Conservation (phyloP, 2,329 filamentous ascomycete genomes). For the Pleomassaria siparia region DNA sequence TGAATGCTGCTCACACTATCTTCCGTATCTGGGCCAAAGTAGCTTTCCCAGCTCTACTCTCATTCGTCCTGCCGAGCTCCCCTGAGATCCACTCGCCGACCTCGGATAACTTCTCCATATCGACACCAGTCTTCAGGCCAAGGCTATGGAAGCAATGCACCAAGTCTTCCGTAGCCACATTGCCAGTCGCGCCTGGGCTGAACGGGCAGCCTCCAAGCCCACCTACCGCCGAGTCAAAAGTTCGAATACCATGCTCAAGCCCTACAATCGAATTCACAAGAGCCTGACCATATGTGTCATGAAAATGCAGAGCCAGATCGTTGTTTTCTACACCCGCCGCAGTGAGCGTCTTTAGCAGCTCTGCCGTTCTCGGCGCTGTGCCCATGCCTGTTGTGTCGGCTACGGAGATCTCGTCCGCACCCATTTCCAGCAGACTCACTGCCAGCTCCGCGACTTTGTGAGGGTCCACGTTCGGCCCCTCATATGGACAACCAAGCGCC, state of each 20-base stretch:
- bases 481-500: conserved; percentile 77
- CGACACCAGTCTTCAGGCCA: conserved; percentile 72
- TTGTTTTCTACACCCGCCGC: conserved; percentile 68
- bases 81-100: conserved; percentile 44
- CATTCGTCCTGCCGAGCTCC: conserved; percentile 38
- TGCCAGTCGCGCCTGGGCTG: conserved; percentile 81
- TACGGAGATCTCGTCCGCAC: conserved; percentile 86
- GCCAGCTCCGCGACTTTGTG: conserved; percentile 64
- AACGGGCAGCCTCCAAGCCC: conserved; percentile 85
- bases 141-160: conserved; percentile 74
- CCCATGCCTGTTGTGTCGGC: conserved; percentile 93
- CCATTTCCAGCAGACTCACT: conserved; percentile 73
- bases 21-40: conserved; percentile 35
- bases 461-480: conserved; percentile 63
- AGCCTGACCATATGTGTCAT: conserved; percentile 85
- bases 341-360: conserved; percentile 64
- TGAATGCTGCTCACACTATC: background rate
- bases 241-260: conserved; percentile 74
- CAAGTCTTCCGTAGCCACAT: conserved; percentile 82
- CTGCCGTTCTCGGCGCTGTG: conserved; percentile 69
- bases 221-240: conserved; percentile 77
- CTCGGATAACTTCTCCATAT: conserved; percentile 39
- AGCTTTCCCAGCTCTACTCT: conserved; percentile 44
- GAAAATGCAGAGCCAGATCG: conserved; percentile 81
- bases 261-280: conserved; percentile 79